Evolutionary conservation across 495 filamentous ascomycete genomes (phyloP), one percentile per base, ranked within the genome.

Genomic region (Aspergillus carlsbadensis): DNA sequence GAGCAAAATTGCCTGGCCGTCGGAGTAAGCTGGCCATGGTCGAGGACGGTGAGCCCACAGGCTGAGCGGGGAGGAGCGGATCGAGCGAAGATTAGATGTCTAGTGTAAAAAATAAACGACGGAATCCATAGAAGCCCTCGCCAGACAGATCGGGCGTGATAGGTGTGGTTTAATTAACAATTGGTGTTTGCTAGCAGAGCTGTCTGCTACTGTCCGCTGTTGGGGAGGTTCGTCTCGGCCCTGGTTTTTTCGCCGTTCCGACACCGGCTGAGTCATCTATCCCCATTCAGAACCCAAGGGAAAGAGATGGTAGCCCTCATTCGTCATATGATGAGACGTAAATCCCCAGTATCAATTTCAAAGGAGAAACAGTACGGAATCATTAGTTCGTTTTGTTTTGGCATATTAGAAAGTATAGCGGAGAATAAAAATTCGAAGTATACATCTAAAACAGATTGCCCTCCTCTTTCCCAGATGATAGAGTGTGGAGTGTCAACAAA

Each of bases 1-100:
- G 79, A 70, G 83, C 81, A 69, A 88, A 67, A 70, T 81, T 77
- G 71, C 81, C 79, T 66, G 87, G 82, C 69, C 82, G 84, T 64
- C 85, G 83, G 57, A 89, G 74, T 63, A 87, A 66, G 68, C 78
- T 78, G 66, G 84, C 82, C 85, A 88, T 88, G 68, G 65, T 77
- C 72, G 74, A 73, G 69, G 69, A 69, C 62, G 58, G 58, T 62
- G 60, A 67, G 72, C 71, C 73, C 70, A 61, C 56, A 69, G 74
- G 64, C 69, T 51, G 58, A 46, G 64, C 50, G 48, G 52, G 53
- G 61, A 52, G 40, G 56, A 39, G 57, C 46, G 66, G 51, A 62
- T 65, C 57, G 64, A 69, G 69, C 63, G 61, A 50, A 47, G 40
- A 26, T 24, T 50, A 35, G 20, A 18, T 49, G 8, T 59, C 64